Conservation (phyloP, 2,329 filamentous ascomycete genomes). For the Cordyceps militaris region DNA sequence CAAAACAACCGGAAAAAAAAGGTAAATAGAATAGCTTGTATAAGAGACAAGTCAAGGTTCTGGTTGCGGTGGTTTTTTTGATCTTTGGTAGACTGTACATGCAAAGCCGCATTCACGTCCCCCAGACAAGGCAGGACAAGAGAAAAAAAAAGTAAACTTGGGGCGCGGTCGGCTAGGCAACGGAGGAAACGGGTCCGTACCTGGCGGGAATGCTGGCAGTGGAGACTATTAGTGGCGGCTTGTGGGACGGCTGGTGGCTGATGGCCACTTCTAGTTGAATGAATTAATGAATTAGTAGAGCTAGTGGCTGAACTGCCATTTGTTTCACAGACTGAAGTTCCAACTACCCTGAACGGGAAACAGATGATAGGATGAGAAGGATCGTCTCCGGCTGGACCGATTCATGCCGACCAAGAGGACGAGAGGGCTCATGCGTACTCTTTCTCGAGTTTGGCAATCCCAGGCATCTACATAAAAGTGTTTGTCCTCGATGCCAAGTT, state of each 20-base stretch:
- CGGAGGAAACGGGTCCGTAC: constrained; percentile 5
- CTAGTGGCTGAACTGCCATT: no score
- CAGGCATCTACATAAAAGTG: background rate
- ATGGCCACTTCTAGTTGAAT: background rate
- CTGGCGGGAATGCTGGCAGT: constrained; percentile 8
- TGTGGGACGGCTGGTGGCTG: background rate
- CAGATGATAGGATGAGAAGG: background rate
- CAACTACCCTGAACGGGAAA: background rate
- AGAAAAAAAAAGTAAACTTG: constrained; percentile 7
- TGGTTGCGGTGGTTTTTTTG: background rate
- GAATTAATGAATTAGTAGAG: background rate
- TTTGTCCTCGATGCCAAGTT: no score
- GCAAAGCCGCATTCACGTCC: background rate
- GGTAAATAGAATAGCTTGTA: background rate
- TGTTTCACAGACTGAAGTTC: no score
- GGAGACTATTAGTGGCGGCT: background rate
- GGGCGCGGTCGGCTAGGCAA: constrained; percentile 1
- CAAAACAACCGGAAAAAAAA: background rate
- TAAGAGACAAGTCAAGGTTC: background rate
- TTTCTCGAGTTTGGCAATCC: background rate
- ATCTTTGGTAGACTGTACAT: background rate
- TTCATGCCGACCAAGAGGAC: background rate
- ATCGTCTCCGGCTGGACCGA: background rate
- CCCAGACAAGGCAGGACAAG: background rate
- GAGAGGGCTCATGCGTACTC: no score